These are phyloP conservation scores for Pyrus hybrid DNA, from an alignment of 331 rosid species.

Conservation along the genomic window DNA sequence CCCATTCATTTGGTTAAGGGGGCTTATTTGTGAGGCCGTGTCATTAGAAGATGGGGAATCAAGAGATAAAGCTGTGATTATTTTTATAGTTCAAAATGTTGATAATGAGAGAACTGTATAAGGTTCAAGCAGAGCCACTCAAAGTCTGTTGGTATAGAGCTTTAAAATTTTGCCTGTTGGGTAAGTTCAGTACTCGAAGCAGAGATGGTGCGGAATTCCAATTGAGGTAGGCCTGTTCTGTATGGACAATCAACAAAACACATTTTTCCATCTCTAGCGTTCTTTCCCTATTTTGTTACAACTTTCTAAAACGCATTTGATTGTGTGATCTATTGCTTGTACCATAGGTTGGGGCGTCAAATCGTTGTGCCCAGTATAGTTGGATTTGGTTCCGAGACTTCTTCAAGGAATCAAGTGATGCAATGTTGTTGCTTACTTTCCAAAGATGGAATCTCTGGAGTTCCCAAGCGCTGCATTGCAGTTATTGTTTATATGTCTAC, in stretches of 20 bases:
- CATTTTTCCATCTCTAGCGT: conserved; percentile 19
- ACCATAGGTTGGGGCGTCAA: conserved; percentile 77
- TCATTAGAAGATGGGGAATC: conserved; percentile 11
- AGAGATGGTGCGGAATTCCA: conserved; percentile 28
- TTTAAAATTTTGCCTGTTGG: conserved; percentile 19
- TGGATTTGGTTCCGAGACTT: conserved; percentile 60
- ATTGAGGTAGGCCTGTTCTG: conserved; percentile 68
- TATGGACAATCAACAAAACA: conserved; percentile 32
- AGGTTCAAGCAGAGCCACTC: neutral
- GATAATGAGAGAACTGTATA: neutral
- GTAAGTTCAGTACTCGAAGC: conserved; percentile 50
- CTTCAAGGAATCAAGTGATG: conserved; percentile 67
- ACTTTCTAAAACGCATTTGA: conserved; percentile 50
- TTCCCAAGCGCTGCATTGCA: conserved; percentile 40
- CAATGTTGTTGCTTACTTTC: conserved; percentile 30
- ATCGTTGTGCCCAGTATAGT: conserved; percentile 51
- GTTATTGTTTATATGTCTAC: conserved; percentile 38
- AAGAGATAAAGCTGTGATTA: neutral
- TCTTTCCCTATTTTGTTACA: conserved; percentile 13
- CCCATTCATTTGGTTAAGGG: neutral
- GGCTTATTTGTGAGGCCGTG: neutral
- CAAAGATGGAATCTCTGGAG: conserved; percentile 57
- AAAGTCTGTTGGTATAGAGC: conserved; percentile 9
- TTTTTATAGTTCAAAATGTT: neutral
- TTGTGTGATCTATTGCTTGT: conserved; percentile 69